Percentiles rank a stretch among this genome's conserved stretches.
Conservation (phyloP, 2,329 filamentous ascomycete genomes). For the Pseudonectria foliicola region DNA sequence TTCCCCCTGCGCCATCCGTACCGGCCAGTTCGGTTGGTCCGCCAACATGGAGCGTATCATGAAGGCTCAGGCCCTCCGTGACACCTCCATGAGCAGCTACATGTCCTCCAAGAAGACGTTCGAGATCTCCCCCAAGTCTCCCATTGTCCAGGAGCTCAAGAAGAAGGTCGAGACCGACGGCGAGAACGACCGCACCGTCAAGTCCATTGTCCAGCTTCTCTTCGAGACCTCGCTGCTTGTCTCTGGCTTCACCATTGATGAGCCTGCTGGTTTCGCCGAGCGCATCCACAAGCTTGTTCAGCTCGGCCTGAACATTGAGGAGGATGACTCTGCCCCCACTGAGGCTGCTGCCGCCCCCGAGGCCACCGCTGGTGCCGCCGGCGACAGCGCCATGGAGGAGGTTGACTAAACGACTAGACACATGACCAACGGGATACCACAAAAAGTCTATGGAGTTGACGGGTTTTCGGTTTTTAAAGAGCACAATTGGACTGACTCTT, state of each 20-base stretch:
- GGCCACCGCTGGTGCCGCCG: constrained; percentile 51
- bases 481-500: constrained; percentile 27
- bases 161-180: constrained; percentile 97
- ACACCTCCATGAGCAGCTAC: constrained; percentile 99
- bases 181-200: constrained; percentile 98
- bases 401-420: constrained; percentile 66
- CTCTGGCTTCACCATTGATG: constrained; percentile 98
- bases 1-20: constrained; percentile 96
- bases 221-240: constrained; percentile 98
- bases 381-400: constrained; percentile 99
- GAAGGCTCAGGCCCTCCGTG: constrained; percentile 99
- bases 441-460: constrained; percentile 39
- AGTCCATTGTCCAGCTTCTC: constrained; percentile 96
- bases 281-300: constrained; percentile 99
- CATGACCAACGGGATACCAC: constrained; percentile 29
- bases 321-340: constrained; percentile 68
- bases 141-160: constrained; percentile 98
- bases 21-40: constrained; percentile 99
- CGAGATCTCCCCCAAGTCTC: constrained; percentile 97
- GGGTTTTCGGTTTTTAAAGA: constrained; percentile 26
- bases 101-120: constrained; percentile 99
- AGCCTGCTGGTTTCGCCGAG: constrained; percentile 95
- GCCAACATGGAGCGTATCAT: constrained; percentile 99
- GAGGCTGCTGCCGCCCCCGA: constrained; percentile 52
- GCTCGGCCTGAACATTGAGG: constrained; percentile 93